Evolutionary conservation across 768 basidiomycete genomes (phyloP), one percentile per base, ranked within the genome.

Genomic region (Mycena alexandri): DNA sequence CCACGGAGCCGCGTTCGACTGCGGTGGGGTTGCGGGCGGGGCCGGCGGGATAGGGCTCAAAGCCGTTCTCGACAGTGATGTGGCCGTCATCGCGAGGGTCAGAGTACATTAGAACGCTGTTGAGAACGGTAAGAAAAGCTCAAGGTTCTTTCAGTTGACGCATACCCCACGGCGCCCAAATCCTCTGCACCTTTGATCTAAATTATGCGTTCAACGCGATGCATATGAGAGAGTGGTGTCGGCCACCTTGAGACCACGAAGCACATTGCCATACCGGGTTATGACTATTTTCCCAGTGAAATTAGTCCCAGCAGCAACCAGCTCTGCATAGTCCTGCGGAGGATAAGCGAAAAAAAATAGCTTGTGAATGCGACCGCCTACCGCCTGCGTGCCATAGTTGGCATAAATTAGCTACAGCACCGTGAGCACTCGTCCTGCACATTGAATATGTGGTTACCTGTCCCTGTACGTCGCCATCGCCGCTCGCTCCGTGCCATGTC

Each of bases 21-120:
- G 92, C 89, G 5, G 88, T 86, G 0, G 92, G 92, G 76, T 95
- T 93, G 56, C 95, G 86, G 44, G 96, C 96, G 34, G 96, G 96
- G 5, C 97, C 96, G 16, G 87, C 82, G 5, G 96, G 96, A 75
- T 95, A 93, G 42, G 90, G 81, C 19, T 85, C 78, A 75, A 90
- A 95, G 12, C 93, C 95, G 63, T 95, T 94, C 69, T 86, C 85
- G 13, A 83, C 83, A 1, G 90, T 93, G 22, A 94, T 91, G 57
- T 81, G 86, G 5, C 95, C 95, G 71, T 97, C 94, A 74, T 96
- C 94, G 33, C 89, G 90, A 17, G 92, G 91, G 77, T 97, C 95
- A 41, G 88, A 89, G 80, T 94, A 96, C 60, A 96, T 94, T 48
- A 97, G 78, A 34, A 90, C 83, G 38, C 69, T 70, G 4, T 29